These are phyloP conservation scores for Coniochaeta pulveracea DNA, from an alignment of 2,329 filamentous ascomycete species.

Conservation along the genomic window DNA sequence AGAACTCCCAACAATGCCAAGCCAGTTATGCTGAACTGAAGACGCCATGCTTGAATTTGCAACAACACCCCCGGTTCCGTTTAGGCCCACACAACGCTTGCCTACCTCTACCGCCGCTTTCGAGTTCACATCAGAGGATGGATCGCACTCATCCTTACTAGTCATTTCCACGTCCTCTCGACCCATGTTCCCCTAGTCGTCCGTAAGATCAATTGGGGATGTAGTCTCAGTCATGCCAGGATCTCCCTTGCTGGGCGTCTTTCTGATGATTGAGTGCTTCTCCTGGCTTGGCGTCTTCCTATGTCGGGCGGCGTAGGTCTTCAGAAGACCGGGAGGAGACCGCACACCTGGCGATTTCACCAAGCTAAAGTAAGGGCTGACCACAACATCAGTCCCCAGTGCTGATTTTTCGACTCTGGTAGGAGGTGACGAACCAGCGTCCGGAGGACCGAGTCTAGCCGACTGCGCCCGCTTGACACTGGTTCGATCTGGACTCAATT, in stretches of 20 bases:
- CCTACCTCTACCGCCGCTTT: no score
- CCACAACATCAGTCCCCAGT: background rate
- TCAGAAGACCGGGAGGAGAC: no score
- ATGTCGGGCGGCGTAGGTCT: no score
- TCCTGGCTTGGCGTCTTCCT: no score
- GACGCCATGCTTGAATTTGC: no score
- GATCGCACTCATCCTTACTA: no score
- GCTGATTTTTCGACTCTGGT: background rate
- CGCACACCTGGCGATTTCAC: background rate
- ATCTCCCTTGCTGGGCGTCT: background rate
- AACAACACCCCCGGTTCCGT: no score
- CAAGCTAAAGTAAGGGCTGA: background rate
- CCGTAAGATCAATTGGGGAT: conserved; percentile 1
- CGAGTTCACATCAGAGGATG: no score
- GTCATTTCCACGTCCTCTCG: no score
- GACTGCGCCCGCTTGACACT: background rate
- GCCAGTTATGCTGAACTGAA: no score
- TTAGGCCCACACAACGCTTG: no score
- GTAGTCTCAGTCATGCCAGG: background rate
- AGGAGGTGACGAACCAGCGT: background rate
- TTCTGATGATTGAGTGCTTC: background rate
- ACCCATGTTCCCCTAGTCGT: no score
- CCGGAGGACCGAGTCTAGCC: background rate
- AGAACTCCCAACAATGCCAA: background rate
- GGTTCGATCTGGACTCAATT: background rate